Conservation (phyloP, 139 green algal genomes). For the Tetradesmus obliquus region DNA sequence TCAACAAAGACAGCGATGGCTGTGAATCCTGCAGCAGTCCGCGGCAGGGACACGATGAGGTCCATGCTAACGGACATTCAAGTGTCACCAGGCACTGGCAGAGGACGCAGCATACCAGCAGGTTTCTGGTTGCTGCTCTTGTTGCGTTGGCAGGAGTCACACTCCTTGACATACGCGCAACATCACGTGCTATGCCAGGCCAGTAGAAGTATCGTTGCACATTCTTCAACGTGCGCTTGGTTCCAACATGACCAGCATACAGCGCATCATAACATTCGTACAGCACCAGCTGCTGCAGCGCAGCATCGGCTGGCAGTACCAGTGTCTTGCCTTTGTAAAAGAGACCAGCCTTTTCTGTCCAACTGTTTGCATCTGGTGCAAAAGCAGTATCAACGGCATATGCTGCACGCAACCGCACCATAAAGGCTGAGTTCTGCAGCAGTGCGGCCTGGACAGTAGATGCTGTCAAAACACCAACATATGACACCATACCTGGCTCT, state of each 20-base stretch:
- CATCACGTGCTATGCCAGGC: conserved; percentile 7
- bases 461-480: not conserved
- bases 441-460: too few relatives aligned
- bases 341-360: not conserved
- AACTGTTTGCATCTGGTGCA: not conserved
- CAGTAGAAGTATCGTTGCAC: not conserved
- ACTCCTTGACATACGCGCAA: conserved; percentile 20
- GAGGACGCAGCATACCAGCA: conserved; percentile 34
- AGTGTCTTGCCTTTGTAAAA: not conserved
- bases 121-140: conserved; percentile 31
- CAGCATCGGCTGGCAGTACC: not conserved
- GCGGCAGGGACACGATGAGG: conserved; percentile 51
- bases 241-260: conserved; percentile 14
- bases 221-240: not conserved
- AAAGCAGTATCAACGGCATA: not conserved
- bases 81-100: conserved; percentile 30
- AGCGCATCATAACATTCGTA: not conserved
- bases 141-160: conserved; percentile 43
- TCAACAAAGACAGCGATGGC: conserved; percentile 60
- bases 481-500: not conserved
- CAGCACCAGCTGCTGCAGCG: not conserved
- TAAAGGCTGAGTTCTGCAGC: not conserved
- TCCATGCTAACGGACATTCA: conserved; percentile 55
- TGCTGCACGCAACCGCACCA: not conserved
- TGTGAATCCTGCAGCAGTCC: conserved; percentile 39